A percentile compares a stretch with the other conserved stretches of the same genome.
These are phyloP conservation scores for Pichia membranifaciens DNA, from an alignment of 805 yeast genomes.

Conservation along the genomic window DNA sequence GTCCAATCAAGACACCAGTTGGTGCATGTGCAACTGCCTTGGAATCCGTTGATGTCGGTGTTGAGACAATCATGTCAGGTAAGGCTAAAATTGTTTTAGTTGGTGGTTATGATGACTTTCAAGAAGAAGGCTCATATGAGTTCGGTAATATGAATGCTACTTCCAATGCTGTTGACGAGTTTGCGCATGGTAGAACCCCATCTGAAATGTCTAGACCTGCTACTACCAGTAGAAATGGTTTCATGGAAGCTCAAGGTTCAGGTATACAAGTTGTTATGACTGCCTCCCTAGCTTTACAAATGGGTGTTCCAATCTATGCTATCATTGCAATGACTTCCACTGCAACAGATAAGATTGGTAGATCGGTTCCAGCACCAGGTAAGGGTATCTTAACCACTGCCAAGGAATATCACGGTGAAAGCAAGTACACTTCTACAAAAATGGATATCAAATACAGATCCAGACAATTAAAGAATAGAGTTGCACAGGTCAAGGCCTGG, in stretches of 20 bases:
- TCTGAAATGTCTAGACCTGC: slow-evolving; percentile 98
- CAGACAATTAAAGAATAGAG: slow-evolving; percentile 80
- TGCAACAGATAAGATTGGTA: slow-evolving; percentile 97
- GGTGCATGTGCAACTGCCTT: slow-evolving; percentile 99
- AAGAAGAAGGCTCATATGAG: slow-evolving; percentile 97
- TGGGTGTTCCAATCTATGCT: slow-evolving; percentile 99
- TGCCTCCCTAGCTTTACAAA: slow-evolving; percentile 86
- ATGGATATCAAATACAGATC: slow-evolving; percentile 89
- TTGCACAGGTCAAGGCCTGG: slow-evolving; percentile 75
- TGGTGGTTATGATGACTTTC: slow-evolving; percentile 99
- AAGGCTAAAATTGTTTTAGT: slow-evolving; percentile 94
- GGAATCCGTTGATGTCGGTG: slow-evolving; percentile 94
- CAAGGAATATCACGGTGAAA: slow-evolving; percentile 79
- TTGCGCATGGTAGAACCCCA: slow-evolving; percentile 95
- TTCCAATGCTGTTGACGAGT: slow-evolving; percentile 80
- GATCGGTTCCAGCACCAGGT: slow-evolving; percentile 99
- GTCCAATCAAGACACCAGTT: slow-evolving; percentile 98
- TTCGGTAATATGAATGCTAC: slow-evolving; percentile 99
- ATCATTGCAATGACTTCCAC: slow-evolving; percentile 91
- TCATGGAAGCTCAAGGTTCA: slow-evolving; percentile 99
- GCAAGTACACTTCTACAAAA: slow-evolving; percentile 73
- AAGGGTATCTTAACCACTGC: slow-evolving; percentile 98
- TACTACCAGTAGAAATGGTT: slow-evolving; percentile 92
- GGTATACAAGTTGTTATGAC: slow-evolving; percentile 97
- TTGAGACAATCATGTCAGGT: slow-evolving; percentile 87